Evolutionary conservation across 371 early-diverging fungal species (phyloP), one percentile per base, ranked within the genome.

Genomic region (Coemansia sp.): DNA sequence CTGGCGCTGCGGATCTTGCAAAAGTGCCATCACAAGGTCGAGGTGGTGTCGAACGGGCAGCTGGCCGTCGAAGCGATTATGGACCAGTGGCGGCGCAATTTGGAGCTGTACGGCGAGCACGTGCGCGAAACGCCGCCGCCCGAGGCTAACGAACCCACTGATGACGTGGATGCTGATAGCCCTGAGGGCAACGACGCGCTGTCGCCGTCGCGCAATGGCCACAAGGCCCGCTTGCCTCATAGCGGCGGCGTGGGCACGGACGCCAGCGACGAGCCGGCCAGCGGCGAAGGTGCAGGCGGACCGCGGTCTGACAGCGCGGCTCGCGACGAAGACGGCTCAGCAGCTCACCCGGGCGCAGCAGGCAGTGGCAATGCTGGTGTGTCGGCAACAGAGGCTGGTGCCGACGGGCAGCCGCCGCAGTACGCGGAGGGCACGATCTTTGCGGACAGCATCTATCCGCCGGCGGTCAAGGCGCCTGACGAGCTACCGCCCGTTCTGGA

Each of bases 1-100:
- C 70, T 93, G 56, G 90, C 89, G 1, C 83, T 90, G 14, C 82
- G 86, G 11, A 86, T 90, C 33, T 71, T 93, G 57, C 87, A 89
- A 65, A 87, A 87, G 80, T 84, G 88, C 16, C 61, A 78, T 42
- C 88, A 89, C 77, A 84, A 82, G 59, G 86, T 86, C 31, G 82
- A 81, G 41, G 84, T 89, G 31, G 93, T 86, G 1, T 70, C 85
- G 16, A 88, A 92, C 63, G 93, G 93, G 35, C 81, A 85, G 68
- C 58, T 85, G 70, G 93, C 90, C 0, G 85, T 90, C 0, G 87
- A 91, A 68, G 80, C 80, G 6, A 87, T 88, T 31, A 75, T 83
- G 60, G 76, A 72, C 20, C 81, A 76, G 41, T 75, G 76, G 76
- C 57, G 55, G 41, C 61, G 60, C 57, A 75, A 75, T 39, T 30